phyloP scores from a whole-genome alignment of 2,329 filamentous ascomycete species.

The Colletotrichum shisoi region DNA sequence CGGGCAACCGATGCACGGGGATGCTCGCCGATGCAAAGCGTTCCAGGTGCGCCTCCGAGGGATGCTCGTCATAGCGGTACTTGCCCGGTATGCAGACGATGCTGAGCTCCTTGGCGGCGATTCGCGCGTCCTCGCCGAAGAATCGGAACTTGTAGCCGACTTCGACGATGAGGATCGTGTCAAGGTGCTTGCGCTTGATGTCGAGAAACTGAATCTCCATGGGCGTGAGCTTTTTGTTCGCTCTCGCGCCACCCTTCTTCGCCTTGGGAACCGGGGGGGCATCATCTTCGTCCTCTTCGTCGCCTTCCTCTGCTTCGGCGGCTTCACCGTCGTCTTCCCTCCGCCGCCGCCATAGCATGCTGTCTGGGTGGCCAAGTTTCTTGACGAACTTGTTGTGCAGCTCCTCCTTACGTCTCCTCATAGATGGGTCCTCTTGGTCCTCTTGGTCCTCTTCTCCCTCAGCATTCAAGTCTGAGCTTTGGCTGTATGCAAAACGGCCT shows the following conservation, averaged over 20 bases:
- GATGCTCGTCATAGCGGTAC: slow-evolving; percentile 90
- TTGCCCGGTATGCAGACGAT: slow-evolving; percentile 98
- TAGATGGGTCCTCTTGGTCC: slow-evolving; percentile 62
- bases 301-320: slow-evolving; percentile 62
- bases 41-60: slow-evolving; percentile 89
- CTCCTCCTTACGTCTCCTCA: slow-evolving; percentile 68
- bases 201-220: slow-evolving; percentile 94
- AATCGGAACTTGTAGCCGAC: slow-evolving; percentile 98
- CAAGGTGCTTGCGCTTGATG: slow-evolving; percentile 89
- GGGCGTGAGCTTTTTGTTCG: slow-evolving; percentile 82
- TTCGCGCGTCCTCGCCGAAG: slow-evolving; percentile 92
- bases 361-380: slow-evolving; percentile 87
- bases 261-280: slow-evolving; percentile 57
- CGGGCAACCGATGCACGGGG: slow-evolving; percentile 86
- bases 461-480: slow-evolving; percentile 51
- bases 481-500: slow-evolving; percentile 60
- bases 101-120: slow-evolving; percentile 86
- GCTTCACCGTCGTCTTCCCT: slow-evolving; percentile 62
- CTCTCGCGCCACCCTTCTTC: slow-evolving; percentile 68
- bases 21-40: slow-evolving; percentile 96
- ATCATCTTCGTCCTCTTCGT: slow-evolving; percentile 65
- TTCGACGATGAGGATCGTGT: slow-evolving; percentile 89
- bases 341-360: slow-evolving; percentile 72
- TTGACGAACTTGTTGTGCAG: slow-evolving; percentile 87
- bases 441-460: slow-evolving; percentile 56